Evolutionary conservation across 352 stramenopile genomes (phyloP).

Genomic region (Phytophthora chlamydospora): DNA sequence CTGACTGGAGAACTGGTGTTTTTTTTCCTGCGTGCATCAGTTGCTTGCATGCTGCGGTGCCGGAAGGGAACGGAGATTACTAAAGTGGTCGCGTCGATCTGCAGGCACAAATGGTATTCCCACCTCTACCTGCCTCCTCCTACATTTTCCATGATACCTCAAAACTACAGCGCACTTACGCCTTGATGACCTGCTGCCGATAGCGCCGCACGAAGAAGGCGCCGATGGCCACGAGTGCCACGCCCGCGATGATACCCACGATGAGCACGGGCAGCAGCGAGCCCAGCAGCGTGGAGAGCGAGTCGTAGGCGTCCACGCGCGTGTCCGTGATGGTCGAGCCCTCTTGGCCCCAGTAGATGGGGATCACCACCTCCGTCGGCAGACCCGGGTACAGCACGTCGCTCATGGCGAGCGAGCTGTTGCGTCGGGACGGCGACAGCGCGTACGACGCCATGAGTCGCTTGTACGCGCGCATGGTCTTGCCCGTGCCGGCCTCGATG

Average conservation of each 20-base stretch:
- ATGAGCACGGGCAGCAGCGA: constrained; percentile 70
- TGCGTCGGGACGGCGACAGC: constrained; percentile 37
- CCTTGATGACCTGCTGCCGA: constrained; percentile 34
- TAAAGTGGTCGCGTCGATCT: not conserved
- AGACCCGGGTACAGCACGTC: constrained; percentile 66
- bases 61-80: not conserved
- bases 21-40: constrained; percentile 1
- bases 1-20: too few species aligned
- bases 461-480: constrained; percentile 74
- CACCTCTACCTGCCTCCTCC: constrained; percentile 18
- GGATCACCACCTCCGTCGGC: constrained; percentile 55
- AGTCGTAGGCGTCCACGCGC: constrained; percentile 51
- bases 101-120: not conserved
- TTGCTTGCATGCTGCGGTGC: not conserved
- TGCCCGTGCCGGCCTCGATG: constrained; percentile 71
- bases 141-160: not conserved
- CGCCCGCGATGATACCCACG: constrained; percentile 47
- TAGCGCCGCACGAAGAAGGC: constrained; percentile 47
- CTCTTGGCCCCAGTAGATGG: constrained; percentile 65
- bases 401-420: constrained; percentile 54
- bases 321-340: constrained; percentile 40
- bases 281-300: constrained; percentile 41
- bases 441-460: constrained; percentile 71
- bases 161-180: constrained; percentile 18
- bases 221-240: constrained; percentile 37